Evolutionary conservation across 2,329 filamentous ascomycete species (phyloP).

Genomic region (Pseudocercospora musae): DNA sequence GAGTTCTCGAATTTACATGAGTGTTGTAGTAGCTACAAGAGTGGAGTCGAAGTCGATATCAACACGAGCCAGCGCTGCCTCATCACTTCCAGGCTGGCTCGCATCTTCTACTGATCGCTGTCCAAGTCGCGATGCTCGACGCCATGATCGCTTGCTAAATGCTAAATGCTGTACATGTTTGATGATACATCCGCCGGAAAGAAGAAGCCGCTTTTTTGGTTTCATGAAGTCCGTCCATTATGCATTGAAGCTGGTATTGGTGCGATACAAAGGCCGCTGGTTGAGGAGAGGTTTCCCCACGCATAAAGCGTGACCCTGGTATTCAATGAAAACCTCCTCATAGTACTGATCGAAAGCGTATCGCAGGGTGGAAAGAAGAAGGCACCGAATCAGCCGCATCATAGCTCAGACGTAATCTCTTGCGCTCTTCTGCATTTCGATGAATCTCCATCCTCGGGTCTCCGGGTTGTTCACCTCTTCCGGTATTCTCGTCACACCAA

Average conservation of each 20-base stretch:
- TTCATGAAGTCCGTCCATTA: slow-evolving; percentile 13
- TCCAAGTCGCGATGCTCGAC: not conserved
- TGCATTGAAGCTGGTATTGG: slow-evolving; percentile 14
- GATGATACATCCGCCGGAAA: slow-evolving; percentile 5
- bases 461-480: slow-evolving; percentile 97
- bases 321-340: not conserved
- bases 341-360: not conserved
- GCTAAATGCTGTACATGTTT: slow-evolving; percentile 16
- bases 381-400: not conserved
- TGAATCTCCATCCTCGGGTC: slow-evolving; percentile 93
- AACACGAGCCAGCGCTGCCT: not conserved
- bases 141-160: slow-evolving; percentile 6
- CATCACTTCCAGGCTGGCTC: not conserved
- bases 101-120: not conserved
- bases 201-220: slow-evolving; percentile 1
- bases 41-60: slow-evolving; percentile 15
- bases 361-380: not conserved
- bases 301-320: not conserved
- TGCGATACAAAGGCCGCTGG: not conserved
- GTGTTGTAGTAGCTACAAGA: slow-evolving; percentile 14
- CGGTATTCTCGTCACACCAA: slow-evolving; percentile 87
- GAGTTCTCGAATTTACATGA: slow-evolving; percentile 3
- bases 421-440: slow-evolving; percentile 97
- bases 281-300: not conserved
- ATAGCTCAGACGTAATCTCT: slow-evolving; percentile 72